phyloP scores from a whole-genome alignment of 1,284 basidiomycete genomes.

The Bjerkandera adusta region DNA sequence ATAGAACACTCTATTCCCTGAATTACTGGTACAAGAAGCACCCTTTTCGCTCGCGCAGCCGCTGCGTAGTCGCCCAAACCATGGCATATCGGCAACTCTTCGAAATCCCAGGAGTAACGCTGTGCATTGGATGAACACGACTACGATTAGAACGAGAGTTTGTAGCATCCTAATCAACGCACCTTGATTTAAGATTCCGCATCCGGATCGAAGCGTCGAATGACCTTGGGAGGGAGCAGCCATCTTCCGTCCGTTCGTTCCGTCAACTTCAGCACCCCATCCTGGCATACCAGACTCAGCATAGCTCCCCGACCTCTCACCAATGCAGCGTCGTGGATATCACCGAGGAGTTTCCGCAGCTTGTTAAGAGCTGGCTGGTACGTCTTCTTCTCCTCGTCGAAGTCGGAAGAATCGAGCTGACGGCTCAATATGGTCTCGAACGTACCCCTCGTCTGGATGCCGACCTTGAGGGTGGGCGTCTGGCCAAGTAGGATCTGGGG shows the following conservation, averaged over 20 bases:
- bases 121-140: too few relatives aligned
- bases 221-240: background rate
- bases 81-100: too few relatives aligned
- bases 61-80: too few relatives aligned
- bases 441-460: slow-evolving; percentile 30
- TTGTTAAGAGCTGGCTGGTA: slow-evolving; percentile 15
- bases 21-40: too few relatives aligned
- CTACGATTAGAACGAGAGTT: too few relatives aligned
- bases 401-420: slow-evolving; percentile 8
- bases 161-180: too few relatives aligned
- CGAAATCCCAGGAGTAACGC: too few relatives aligned
- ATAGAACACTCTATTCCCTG: too few relatives aligned
- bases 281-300: slow-evolving; percentile 10
- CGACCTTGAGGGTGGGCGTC: slow-evolving; percentile 35
- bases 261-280: slow-evolving; percentile 4
- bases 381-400: background rate
- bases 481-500: slow-evolving; percentile 42
- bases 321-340: slow-evolving; percentile 12
- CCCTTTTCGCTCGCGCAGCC: too few relatives aligned
- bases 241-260: background rate
- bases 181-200: too few relatives aligned
- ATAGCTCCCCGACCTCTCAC: slow-evolving; percentile 1
- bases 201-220: too few relatives aligned
- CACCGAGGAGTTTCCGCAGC: slow-evolving; percentile 12
- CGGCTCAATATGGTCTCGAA: slow-evolving; percentile 21